phyloP scores from a whole-genome alignment of 805 yeast genomes.

The Metschnikowia shivogae region DNA sequence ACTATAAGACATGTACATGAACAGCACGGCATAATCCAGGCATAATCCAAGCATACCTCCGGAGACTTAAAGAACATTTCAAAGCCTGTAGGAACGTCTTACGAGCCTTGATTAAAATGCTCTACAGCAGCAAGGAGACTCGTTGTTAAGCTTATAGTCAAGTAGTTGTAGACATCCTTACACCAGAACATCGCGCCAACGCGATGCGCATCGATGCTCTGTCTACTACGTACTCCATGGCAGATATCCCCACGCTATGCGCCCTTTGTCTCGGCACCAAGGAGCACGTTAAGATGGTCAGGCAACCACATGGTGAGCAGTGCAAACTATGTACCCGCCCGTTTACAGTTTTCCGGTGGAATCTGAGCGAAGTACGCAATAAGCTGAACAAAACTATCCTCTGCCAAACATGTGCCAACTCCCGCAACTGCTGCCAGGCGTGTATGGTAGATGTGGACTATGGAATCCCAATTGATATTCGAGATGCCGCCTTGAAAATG shows the following conservation, averaged over 20 bases:
- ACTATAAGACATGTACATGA: constrained; percentile 3
- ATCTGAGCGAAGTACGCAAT: constrained; percentile 38
- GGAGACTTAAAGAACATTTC: too few species aligned
- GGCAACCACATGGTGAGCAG: constrained; percentile 69
- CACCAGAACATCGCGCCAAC: background rate
- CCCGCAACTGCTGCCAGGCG: constrained; percentile 79
- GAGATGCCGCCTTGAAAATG: constrained; percentile 78
- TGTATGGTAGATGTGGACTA: constrained; percentile 81
- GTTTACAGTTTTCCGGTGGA: constrained; percentile 78
- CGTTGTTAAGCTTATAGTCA: too few species aligned
- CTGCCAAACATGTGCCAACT: constrained; percentile 75
- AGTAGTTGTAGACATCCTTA: background rate
- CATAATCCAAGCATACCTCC: too few species aligned
- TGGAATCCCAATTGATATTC: constrained; percentile 71
- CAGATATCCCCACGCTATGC: constrained; percentile 62
- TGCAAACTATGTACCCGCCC: constrained; percentile 85
- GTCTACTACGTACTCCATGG: constrained; percentile 5
- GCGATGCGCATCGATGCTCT: constrained; percentile 1
- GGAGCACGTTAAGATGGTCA: constrained; percentile 63
- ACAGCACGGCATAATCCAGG: too few species aligned
- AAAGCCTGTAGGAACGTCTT: too few species aligned
- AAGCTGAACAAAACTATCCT: constrained; percentile 59
- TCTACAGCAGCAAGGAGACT: too few species aligned
- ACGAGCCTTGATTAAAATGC: too few species aligned
- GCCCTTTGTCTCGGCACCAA: constrained; percentile 66